These are phyloP conservation scores for Arthrobotrys conoides DNA, from an alignment of 2,329 filamentous ascomycete genomes.

Conservation along the genomic window DNA sequence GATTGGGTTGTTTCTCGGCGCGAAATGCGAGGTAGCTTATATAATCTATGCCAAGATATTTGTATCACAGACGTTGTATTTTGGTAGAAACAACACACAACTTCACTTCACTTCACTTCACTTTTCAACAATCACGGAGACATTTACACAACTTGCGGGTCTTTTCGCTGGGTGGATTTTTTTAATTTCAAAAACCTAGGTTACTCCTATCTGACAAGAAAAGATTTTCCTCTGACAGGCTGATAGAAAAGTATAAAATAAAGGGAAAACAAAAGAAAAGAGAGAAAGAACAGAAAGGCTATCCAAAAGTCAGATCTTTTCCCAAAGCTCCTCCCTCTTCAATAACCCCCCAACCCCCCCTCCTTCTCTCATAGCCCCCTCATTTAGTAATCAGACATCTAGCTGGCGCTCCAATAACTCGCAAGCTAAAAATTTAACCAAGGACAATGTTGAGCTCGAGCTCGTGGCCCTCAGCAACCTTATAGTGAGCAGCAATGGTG, in stretches of 20 bases:
- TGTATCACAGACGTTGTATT: slow-evolving; percentile 7
- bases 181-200: slow-evolving; percentile 26
- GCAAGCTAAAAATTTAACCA: slow-evolving; percentile 25
- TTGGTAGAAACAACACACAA: slow-evolving; percentile 6
- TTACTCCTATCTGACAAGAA: slow-evolving; percentile 13
- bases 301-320: slow-evolving; percentile 3
- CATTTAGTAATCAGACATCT: background rate
- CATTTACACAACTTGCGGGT: background rate
- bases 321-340: background rate
- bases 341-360: background rate
- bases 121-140: background rate
- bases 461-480: slow-evolving; percentile 29
- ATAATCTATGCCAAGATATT: slow-evolving; percentile 1
- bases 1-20: slow-evolving; percentile 15
- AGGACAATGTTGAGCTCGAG: slow-evolving; percentile 39
- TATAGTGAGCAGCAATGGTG: slow-evolving; percentile 25
- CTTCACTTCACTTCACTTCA: too few relatives aligned
- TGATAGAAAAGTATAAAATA: background rate
- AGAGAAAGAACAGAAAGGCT: slow-evolving; percentile 1
- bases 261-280: background rate
- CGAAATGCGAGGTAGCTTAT: slow-evolving; percentile 12
- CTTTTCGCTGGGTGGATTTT: slow-evolving; percentile 10
- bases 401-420: background rate
- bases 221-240: slow-evolving; percentile 1
- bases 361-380: background rate